Conservation (phyloP, 2,329 filamentous ascomycete species). For the Fusarium burgessii region DNA sequence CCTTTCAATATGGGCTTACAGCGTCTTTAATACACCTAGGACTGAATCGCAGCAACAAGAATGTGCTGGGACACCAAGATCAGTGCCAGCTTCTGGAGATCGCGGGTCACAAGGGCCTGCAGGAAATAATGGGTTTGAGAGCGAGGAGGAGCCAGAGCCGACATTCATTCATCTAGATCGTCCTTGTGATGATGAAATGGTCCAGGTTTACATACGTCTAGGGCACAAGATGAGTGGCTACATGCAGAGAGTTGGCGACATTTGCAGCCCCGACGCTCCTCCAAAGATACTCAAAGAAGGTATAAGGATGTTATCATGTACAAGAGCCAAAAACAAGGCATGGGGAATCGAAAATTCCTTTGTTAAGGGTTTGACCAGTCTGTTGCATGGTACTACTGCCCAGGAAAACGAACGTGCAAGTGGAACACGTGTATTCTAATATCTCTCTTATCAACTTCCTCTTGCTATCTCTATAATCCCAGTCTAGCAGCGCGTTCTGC, state of each 20-base stretch:
- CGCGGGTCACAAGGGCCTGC: neutral
- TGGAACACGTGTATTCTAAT: neutral
- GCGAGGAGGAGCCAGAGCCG: conserved; percentile 22
- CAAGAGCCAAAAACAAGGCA: neutral
- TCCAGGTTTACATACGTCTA: conserved; percentile 30
- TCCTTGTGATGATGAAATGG: conserved; percentile 39
- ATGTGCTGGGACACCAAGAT: neutral
- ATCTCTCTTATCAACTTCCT: neutral
- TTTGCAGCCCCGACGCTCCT: conserved; percentile 20
- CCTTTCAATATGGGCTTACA: conserved; percentile 30
- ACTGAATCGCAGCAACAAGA: neutral
- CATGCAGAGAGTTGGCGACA: conserved; percentile 28
- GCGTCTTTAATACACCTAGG: conserved; percentile 10
- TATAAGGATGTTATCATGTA: conserved; percentile 18
- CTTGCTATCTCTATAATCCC: neutral
- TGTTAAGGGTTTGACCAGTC: neutral
- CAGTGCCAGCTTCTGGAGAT: neutral
- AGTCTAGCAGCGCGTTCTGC: neutral
- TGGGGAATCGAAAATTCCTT: conserved; percentile 22
- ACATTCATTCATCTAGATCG: conserved; percentile 33
- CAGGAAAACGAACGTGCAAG: neutral
- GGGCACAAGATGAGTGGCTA: conserved; percentile 34
- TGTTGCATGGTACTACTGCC: neutral
- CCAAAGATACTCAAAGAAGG: conserved; percentile 33
- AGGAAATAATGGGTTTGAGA: neutral